Evolutionary conservation across 2,329 filamentous ascomycete genomes (phyloP).

Genomic region (Penicillium sp.): DNA sequence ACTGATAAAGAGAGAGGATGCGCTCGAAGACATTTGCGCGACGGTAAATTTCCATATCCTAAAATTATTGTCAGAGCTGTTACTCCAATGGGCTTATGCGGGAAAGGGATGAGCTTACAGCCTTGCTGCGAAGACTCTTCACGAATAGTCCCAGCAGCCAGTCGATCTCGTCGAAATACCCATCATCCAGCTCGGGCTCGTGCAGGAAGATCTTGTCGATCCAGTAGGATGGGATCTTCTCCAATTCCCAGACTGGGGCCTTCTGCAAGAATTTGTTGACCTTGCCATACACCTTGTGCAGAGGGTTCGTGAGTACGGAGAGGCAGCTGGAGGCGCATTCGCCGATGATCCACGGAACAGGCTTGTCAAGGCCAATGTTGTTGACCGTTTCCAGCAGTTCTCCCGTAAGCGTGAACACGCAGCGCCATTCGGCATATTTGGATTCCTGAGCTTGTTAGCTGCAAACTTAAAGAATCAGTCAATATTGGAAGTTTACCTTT

Average conservation of each 20-base stretch:
- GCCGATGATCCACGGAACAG: slow-evolving; percentile 69
- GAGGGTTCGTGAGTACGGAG: slow-evolving; percentile 66
- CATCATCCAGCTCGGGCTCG: slow-evolving; percentile 67
- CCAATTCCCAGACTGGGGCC: slow-evolving; percentile 66
- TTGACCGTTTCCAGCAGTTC: slow-evolving; percentile 73
- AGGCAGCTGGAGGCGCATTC: slow-evolving; percentile 70
- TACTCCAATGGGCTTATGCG: background rate
- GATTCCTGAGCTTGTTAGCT: slow-evolving; percentile 50
- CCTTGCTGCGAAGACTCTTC: slow-evolving; percentile 56
- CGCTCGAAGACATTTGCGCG: slow-evolving; percentile 68
- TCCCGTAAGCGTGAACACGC: slow-evolving; percentile 72
- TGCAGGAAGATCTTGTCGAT: slow-evolving; percentile 69
- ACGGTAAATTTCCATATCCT: slow-evolving; percentile 50
- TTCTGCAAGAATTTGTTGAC: slow-evolving; percentile 78
- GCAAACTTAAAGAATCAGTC: slow-evolving; percentile 2
- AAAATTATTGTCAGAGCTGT: slow-evolving; percentile 9
- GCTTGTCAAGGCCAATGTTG: slow-evolving; percentile 49
- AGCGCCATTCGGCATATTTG: slow-evolving; percentile 68
- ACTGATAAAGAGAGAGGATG: slow-evolving; percentile 63
- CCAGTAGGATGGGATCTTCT: slow-evolving; percentile 55
- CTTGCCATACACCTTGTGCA: slow-evolving; percentile 80
- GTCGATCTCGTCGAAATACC: slow-evolving; percentile 65
- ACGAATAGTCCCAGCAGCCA: slow-evolving; percentile 72
- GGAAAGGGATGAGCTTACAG: slow-evolving; percentile 40
- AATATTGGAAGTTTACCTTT: slow-evolving; percentile 33